Conservation (phyloP, 805 yeast species). For the Ogataea haglerorum region DNA sequence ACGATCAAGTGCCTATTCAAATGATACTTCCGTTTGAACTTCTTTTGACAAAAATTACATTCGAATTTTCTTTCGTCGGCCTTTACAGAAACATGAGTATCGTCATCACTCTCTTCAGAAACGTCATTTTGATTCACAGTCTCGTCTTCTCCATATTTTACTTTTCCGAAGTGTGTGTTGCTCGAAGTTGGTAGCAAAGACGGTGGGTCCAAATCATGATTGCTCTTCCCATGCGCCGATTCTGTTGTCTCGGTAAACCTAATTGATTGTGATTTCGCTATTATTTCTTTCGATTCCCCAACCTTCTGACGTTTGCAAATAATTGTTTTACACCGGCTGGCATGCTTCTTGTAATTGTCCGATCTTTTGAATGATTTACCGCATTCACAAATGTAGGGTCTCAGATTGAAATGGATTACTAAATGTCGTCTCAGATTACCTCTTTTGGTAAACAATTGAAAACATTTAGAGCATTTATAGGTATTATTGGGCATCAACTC, state of each 20-base stretch:
- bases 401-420: conserved; percentile 24
- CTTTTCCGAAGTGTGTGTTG: too few species aligned
- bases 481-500: conserved; percentile 18
- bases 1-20: conserved; percentile 20
- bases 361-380: conserved; percentile 26
- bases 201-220: too few species aligned
- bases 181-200: too few species aligned
- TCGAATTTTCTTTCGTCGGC: conserved; percentile 12
- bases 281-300: not conserved
- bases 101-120: not conserved
- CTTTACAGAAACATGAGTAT: not conserved
- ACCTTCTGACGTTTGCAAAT: not conserved
- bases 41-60: conserved; percentile 16
- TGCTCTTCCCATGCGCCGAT: too few species aligned
- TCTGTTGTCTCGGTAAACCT: too few species aligned
- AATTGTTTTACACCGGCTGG: conserved; percentile 17
- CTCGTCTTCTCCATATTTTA: not conserved
- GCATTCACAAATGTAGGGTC: conserved; percentile 24
- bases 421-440: conserved; percentile 26
- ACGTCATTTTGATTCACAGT: not conserved
- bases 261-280: not conserved
- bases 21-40: conserved; percentile 22
- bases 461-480: conserved; percentile 22
- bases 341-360: conserved; percentile 25
- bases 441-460: conserved; percentile 23